Evolutionary conservation across 2,329 filamentous ascomycete species (phyloP), one percentile per base, ranked within the genome.

Genomic region (Dactylellina cionopaga): DNA sequence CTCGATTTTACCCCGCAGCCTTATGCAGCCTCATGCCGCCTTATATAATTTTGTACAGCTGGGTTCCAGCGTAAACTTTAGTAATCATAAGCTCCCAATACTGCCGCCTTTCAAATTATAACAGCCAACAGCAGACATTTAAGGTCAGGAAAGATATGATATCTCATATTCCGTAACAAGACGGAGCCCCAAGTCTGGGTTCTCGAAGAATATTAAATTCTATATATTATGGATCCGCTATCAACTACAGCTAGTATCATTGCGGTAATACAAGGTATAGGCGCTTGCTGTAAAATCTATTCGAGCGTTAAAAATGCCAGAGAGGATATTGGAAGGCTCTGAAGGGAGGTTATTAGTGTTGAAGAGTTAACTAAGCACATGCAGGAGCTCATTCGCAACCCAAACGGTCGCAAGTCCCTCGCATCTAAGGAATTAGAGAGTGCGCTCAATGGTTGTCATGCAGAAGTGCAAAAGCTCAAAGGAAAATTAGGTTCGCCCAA

Each of bases 161-260:
- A n/a, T n/a, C n/a, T n/a, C n/a, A n/a, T n/a, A n/a, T n/a, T n/a
- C n/a, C n/a, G n/a, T n/a, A n/a, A n/a, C n/a, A n/a, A n/a, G n/a
- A n/a, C n/a, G n/a, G n/a, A n/a, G n/a, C n/a, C n/a, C n/a, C n/a
- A n/a, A n/a, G n/a, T n/a, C n/a, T n/a, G n/a, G n/a, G n/a, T n/a
- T n/a, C n/a, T n/a, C n/a, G n/a, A n/a, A n/a, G n/a, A n/a, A n/a
- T n/a, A n/a, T n/a, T n/a, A n/a, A n/a, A n/a, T n/a, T n/a, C n/a
- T n/a, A n/a, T n/a, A 41, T 33, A 52, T 27, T 10, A 66, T 66
- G 62, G 62, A 66, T 24, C 62, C 62, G 10, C 51, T 66, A 24
- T 66, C 62, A 7, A 33, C 25, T 3, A 33, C 24, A 15, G 62
- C 62, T 11, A 66, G 62, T 24, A 51, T 58, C n/a, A 66, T 66